Base-by-base conservation (phyloP, 192 early-diverging fungal species). In the Rhizoclosmatium globosum region DNA sequence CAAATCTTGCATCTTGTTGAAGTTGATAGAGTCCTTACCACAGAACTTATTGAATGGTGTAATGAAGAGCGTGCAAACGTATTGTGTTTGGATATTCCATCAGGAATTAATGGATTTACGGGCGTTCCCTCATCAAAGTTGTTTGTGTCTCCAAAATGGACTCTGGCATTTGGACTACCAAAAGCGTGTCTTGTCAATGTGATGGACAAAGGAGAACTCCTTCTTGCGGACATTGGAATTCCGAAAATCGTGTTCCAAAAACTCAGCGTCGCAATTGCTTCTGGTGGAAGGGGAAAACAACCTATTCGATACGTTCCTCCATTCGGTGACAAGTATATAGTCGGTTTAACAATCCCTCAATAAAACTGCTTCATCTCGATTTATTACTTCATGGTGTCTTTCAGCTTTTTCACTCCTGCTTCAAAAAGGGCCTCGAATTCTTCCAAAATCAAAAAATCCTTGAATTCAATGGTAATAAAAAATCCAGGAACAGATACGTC, bases 141-240 rank as follows among this genome's bases (percentile, higher is more conserved):
- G 61, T 86, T 90, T 79, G 86, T 95, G 48, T 78, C 70, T 38
- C 90, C 93, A 3, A 92, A 91, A 82, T 95, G 93, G 93, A 94
- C 93, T 1, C 78, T 95, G 1, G 90, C 93, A 46, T 83, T 94
- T 45, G 93, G 92, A 17, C 88, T 92, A 2, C 94, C 94, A 3
- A 91, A 90, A 75, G 82, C 83, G 23, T 92, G 91, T 3, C 90
- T 91, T 66, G 78, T 82, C 11, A 78, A 76, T 13, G 50, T 79
- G 3, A 85, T 88, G 2, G 81, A 88, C 46, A 82, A 85, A 48
- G 94, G 93, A 43, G 93, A 93, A 64, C 73, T 95, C 69, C 92
- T 94, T 74, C 75, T 95, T 62, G 92, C 93, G 6, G 94, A 95
- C 77, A 85, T 94, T 42, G 93, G 93, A 1, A 91, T 95, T 42